These are phyloP conservation scores for Talaromyces sp. DNA, from an alignment of 2,329 filamentous ascomycete species.

Conservation along the genomic window DNA sequence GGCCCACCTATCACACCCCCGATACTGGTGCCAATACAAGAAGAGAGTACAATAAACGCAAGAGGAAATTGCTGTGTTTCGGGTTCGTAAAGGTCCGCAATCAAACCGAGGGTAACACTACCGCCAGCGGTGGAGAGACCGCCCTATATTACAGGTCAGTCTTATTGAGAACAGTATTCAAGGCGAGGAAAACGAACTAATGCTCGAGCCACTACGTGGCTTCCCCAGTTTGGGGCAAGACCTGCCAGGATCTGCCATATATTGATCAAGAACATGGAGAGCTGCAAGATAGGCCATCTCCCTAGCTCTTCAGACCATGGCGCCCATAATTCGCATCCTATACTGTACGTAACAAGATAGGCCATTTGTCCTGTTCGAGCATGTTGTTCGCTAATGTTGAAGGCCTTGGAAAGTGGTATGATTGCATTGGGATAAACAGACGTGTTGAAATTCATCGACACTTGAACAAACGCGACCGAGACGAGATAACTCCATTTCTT, in stretches of 20 bases:
- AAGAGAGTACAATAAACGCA: constrained; percentile 56
- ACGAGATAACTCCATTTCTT: constrained; percentile 67
- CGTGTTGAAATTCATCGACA: constrained; percentile 74
- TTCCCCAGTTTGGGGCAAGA: background rate
- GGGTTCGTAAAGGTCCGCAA: constrained; percentile 58
- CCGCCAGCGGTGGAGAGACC: constrained; percentile 61
- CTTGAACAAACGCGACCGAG: constrained; percentile 65
- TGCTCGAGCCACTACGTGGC: constrained; percentile 62
- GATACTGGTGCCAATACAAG: constrained; percentile 47
- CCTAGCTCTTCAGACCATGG: constrained; percentile 81
- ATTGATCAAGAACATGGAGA: constrained; percentile 25
- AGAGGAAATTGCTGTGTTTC: constrained; percentile 57
- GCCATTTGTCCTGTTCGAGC: constrained; percentile 68
- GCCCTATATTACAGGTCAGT: constrained; percentile 17
- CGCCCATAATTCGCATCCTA: constrained; percentile 85
- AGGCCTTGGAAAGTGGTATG: constrained; percentile 59
- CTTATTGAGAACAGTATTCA: no score
- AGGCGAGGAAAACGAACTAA: constrained; percentile 33
- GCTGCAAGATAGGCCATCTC: constrained; percentile 68
- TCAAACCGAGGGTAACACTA: constrained; percentile 60
- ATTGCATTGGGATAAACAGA: constrained; percentile 67
- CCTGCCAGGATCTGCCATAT: constrained; percentile 1
- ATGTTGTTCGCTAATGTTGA: constrained; percentile 61
- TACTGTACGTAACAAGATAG: constrained; percentile 73
- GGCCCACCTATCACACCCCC: constrained; percentile 51